phyloP scores from a whole-genome alignment of 257 asterid genomes.

The Handroanthus guayacan region DNA sequence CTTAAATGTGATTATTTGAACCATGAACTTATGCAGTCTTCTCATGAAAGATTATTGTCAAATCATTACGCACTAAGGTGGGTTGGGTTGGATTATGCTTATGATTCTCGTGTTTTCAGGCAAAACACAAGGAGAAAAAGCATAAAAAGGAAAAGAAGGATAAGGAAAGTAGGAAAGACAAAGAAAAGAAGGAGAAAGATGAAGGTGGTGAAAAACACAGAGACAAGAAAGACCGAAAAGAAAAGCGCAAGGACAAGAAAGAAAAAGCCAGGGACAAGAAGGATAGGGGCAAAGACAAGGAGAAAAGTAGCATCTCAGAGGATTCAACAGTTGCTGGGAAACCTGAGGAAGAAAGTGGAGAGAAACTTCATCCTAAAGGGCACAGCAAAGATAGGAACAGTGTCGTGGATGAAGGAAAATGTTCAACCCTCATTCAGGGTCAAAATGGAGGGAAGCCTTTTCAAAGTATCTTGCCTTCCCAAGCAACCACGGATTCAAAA shows the following conservation, averaged over 20 bases:
- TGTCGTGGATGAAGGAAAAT: conserved; percentile 36
- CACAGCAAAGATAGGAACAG: conserved; percentile 25
- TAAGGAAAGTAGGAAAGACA: conserved; percentile 57
- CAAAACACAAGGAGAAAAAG: conserved; percentile 58
- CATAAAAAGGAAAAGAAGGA: conserved; percentile 65
- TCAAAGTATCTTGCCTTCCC: conserved; percentile 32
- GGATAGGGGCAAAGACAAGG: conserved; percentile 47
- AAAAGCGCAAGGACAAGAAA: conserved; percentile 55
- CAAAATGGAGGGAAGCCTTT: conserved; percentile 47
- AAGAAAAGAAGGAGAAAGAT: conserved; percentile 51
- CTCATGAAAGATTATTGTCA: neutral
- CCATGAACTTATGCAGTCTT: neutral
- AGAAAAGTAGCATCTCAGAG: conserved; percentile 54
- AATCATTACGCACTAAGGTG: neutral
- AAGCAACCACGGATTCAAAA: conserved; percentile 47
- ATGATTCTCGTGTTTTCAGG: conserved; percentile 43
- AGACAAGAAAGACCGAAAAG: conserved; percentile 61
- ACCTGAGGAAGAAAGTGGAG: conserved; percentile 41
- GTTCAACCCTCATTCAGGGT: conserved; percentile 31
- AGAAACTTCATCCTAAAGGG: conserved; percentile 40
- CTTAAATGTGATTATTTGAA: conserved; percentile 1
- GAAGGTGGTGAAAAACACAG: conserved; percentile 53
- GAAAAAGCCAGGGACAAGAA: conserved; percentile 52
- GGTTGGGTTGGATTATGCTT: neutral
- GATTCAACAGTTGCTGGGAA: conserved; percentile 46